Evolutionary conservation across 1,139 yeast species (phyloP), one percentile per base, ranked within the genome.

Genomic region (Pichia sp.): DNA sequence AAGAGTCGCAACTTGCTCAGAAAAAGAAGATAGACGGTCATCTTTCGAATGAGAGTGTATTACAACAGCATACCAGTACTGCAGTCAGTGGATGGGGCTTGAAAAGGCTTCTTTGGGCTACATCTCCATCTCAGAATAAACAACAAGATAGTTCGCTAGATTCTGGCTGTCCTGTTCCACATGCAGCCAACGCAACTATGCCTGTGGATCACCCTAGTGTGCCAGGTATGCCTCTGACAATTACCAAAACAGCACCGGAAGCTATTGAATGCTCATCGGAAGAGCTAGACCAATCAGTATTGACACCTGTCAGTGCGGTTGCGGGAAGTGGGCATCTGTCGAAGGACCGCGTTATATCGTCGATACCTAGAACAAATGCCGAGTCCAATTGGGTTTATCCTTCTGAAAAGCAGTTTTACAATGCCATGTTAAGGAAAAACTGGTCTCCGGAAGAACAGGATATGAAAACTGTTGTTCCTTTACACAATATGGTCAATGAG

Each of bases 401-500:
- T 8, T 87, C 96, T 1, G 96, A 93, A 68, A 89, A 89, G 68
- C 98, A 92, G 73, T 93, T 93, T 67, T 93, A 76, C 69, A 95
- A 89, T 59, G 97, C 98, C 13, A 93, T 93, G 98, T 76, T 80
- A 62, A 81, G 98, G 58, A 93, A 93, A 67, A 81, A 87, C 58
- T 90, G 96, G 92, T 79, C 84, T 54, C 97, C 98, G 1, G 74
- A 81, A 15, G 87, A 88, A 0, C 70, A 73, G 8, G 98, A 92
- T 67, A 93, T 93, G 98, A 76, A 82, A 61, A 81, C 95, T 0
- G 90, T 93, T 42, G 96, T 93, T 2, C 98, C 98, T 0, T 86
- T 93, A 48, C 99, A 93, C 69, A 93, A 93, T 67, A 82, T 89
- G 38, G 98, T 93, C 38, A 93, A 93, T 67, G 99, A 93, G 70